Conservation (phyloP, 1,284 basidiomycete genomes). For the Malassezia dermatis region DNA sequence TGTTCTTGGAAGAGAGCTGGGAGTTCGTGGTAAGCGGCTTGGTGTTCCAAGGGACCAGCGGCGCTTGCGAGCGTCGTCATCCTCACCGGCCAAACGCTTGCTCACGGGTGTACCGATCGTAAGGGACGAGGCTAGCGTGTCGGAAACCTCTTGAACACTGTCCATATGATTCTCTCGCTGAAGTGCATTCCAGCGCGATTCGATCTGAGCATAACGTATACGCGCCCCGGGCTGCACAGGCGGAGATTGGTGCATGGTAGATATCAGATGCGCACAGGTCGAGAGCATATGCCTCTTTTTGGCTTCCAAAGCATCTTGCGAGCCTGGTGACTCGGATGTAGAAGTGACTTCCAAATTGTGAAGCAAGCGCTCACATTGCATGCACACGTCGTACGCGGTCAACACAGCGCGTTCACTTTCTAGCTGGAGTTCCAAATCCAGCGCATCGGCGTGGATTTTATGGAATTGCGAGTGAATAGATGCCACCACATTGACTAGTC, state of each 20-base stretch:
- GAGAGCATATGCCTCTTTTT: not conserved
- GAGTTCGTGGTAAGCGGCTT: conserved; percentile 3
- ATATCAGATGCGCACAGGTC: not conserved
- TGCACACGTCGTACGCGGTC: conserved; percentile 7
- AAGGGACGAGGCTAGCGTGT: not conserved
- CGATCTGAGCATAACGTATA: not conserved
- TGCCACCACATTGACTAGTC: not conserved
- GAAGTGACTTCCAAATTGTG: not conserved
- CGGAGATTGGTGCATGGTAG: not conserved
- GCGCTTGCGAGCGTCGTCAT: conserved; percentile 1
- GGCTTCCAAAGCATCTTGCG: not conserved
- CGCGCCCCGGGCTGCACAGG: not conserved
- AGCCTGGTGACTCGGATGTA: not conserved
- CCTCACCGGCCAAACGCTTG: not conserved
- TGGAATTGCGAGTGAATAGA: not conserved
- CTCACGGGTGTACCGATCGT: not conserved
- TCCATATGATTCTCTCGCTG: not conserved
- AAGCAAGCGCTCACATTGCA: conserved; percentile 6
- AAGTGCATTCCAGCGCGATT: not conserved
- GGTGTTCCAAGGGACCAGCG: conserved; percentile 4
- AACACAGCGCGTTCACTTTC: conserved; percentile 1
- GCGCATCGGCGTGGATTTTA: not conserved
- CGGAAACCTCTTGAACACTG: not conserved
- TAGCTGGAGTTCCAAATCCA: conserved; percentile 4
- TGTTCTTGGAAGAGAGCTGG: not conserved